A percentile compares a stretch with the other conserved stretches of the same genome.
These are phyloP conservation scores for Pichia membranifaciens DNA, from an alignment of 805 yeast genomes.

Conservation along the genomic window DNA sequence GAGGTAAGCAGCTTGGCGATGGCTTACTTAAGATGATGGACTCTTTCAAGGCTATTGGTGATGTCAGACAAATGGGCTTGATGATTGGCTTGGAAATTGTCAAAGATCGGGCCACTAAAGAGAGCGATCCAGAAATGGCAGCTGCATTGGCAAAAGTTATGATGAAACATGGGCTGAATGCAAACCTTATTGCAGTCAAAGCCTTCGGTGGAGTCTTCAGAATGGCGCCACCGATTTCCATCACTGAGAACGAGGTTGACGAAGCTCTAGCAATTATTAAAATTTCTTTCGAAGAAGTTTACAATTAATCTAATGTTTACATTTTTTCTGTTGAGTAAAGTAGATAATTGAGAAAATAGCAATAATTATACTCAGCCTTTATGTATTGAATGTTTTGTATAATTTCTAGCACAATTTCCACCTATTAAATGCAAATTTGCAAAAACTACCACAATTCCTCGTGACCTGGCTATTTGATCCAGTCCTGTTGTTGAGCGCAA, in stretches of 20 bases:
- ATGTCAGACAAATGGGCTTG: constrained; percentile 48
- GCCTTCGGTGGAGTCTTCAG: constrained; percentile 32
- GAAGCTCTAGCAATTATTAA: constrained; percentile 18
- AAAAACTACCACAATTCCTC: too few relatives aligned
- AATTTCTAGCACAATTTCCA: too few relatives aligned
- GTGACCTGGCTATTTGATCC: too few relatives aligned
- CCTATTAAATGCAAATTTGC: too few relatives aligned
- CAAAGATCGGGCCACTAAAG: constrained; percentile 39
- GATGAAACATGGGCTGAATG: constrained; percentile 22
- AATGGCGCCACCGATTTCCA: constrained; percentile 32
- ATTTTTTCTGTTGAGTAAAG: too few relatives aligned
- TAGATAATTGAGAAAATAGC: too few relatives aligned
- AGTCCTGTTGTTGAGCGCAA: too few relatives aligned
- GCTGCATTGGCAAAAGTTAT: constrained; percentile 13
- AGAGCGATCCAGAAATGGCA: constrained; percentile 30
- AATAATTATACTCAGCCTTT: too few relatives aligned
- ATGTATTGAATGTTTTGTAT: too few relatives aligned
- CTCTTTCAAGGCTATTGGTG: constrained; percentile 36
- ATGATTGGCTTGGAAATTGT: constrained; percentile 49
- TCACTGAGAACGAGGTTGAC: constrained; percentile 20
- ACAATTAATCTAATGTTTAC: background rate
- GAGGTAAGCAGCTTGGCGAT: constrained; percentile 25
- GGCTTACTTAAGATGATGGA: constrained; percentile 23
- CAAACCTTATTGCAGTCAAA: constrained; percentile 31
- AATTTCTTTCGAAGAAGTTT: constrained; percentile 14